Evolutionary conservation across 2,329 filamentous ascomycete genomes (phyloP).

Genomic region (Monosporascus sp.): DNA sequence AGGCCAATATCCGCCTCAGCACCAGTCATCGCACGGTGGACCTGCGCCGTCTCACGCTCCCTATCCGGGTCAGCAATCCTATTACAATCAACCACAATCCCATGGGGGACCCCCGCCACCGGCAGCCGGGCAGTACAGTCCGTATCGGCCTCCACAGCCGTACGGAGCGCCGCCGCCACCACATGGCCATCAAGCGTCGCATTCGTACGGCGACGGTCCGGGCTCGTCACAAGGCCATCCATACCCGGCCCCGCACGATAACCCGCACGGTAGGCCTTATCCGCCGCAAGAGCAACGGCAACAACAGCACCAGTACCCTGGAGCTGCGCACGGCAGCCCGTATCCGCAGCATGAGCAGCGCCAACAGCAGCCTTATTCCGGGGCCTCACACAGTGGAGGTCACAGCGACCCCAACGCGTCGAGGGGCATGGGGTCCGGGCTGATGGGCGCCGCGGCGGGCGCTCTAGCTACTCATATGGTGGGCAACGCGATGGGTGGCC

Average conservation of each 20-base stretch:
- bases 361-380: neutral
- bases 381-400: neutral
- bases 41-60: neutral
- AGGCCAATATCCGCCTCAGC: neutral
- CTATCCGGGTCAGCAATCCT: neutral
- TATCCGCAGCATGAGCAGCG: neutral
- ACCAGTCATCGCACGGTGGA: neutral
- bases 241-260: neutral
- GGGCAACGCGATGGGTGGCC: neutral
- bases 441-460: neutral
- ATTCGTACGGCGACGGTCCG: neutral
- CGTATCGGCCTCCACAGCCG: neutral
- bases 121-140: neutral
- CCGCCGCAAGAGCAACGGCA: neutral
- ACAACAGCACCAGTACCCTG: neutral
- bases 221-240: neutral
- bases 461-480: neutral
- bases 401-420: neutral
- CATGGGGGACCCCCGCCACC: neutral
- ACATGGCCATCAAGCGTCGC: neutral
- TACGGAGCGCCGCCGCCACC: neutral
- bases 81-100: neutral
- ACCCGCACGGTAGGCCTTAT: neutral
- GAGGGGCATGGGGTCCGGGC: neutral
- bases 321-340: neutral